Evolutionary conservation across 345 rosid genomes (phyloP), one percentile per base, ranked within the genome.

Genomic region (Populus ilicifolia): DNA sequence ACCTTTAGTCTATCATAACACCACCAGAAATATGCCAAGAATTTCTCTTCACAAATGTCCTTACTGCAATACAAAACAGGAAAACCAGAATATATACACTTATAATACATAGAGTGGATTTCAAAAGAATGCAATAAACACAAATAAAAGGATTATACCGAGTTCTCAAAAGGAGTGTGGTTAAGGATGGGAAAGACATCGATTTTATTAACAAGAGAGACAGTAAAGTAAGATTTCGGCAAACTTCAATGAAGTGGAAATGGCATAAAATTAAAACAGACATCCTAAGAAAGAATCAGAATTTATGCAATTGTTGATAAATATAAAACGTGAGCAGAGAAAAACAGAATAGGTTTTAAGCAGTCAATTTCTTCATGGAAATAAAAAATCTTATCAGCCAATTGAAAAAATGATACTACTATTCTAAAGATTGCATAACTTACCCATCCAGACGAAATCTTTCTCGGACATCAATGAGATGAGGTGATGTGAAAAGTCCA

Each of bases 401-500:
- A 66, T 44, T 67, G 69, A 69, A 66, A 5, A 46, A 18, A 11
- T 69, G 35, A 46, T 5, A 71, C 5, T 43, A 21, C 25, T 14
- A 46, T 70, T 64, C 46, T 13, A 2, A 10, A 43, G 46, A 43
- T 73, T 68, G 61, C 74, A 73, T 77, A 77, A 68, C 89, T 89
- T 76, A 96, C 98, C 99, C 95, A 74, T 92, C 85, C 81, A 96
- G 79, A 67, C 91, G 93, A 77, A 96, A 96, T 80, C 99, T 89
- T 87, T 96, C 97, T 35, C 99, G 84, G 64, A 93, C 88, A 89
- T 92, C 97, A 14, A 93, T 88, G 75, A 96, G 95, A 82, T 92
- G 98, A 80, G 99, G 99, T 74, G 98, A 96, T 2, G 97, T 92
- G 82, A 96, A 96, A 66, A 96, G 92, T 62, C 99, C 98, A 17